Evolutionary conservation across 2,329 filamentous ascomycete genomes (phyloP).

Genomic region (Aspergillus sp.): DNA sequence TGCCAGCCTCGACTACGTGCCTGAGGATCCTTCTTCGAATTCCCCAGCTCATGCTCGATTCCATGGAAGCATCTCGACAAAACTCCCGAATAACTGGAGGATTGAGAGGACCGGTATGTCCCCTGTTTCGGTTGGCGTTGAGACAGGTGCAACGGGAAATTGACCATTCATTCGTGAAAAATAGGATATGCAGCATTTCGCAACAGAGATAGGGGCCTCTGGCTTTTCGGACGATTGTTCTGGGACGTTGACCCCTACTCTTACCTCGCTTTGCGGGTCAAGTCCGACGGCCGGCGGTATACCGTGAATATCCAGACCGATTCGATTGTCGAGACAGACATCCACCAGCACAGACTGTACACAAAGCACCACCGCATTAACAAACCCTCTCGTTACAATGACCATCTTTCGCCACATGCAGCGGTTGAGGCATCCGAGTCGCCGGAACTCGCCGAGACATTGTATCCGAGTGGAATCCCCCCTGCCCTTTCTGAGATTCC

Average conservation of each 20-base stretch:
- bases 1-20: constrained; percentile 64
- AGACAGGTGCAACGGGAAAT: constrained; percentile 1
- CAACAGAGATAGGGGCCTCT: constrained; percentile 69
- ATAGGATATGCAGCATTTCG: constrained; percentile 88
- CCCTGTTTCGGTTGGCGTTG: not conserved
- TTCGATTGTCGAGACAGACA: constrained; percentile 85
- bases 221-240: constrained; percentile 77
- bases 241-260: constrained; percentile 89
- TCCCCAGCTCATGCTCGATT: constrained; percentile 69
- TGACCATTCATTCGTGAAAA: not conserved
- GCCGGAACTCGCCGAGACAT: constrained; percentile 14
- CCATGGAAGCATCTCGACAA: constrained; percentile 80
- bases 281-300: constrained; percentile 86
- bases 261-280: constrained; percentile 82
- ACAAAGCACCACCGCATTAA: constrained; percentile 38
- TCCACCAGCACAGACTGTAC: constrained; percentile 88
- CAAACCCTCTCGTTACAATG: constrained; percentile 7
- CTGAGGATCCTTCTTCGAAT: constrained; percentile 37
- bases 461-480: constrained; percentile 26
- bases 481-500: constrained; percentile 35
- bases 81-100: constrained; percentile 63
- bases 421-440: constrained; percentile 14
- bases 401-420: constrained; percentile 12
- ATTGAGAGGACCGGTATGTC: constrained; percentile 36
- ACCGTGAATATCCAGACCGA: constrained; percentile 96